Base-by-base conservation (phyloP, 75 land plant genomes). In the Gnetum montanum region DNA sequence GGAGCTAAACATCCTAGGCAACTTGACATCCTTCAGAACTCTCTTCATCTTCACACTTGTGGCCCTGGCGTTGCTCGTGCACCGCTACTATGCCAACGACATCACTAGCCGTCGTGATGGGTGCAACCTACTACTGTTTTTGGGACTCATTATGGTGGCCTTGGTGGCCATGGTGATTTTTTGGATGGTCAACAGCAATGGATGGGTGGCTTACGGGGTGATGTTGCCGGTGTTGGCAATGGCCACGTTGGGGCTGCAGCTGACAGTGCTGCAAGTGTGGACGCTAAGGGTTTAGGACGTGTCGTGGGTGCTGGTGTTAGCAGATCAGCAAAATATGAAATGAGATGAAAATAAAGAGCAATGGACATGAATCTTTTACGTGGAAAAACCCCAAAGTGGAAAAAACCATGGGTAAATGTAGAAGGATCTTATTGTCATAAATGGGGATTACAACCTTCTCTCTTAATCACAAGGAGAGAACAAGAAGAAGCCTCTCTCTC, bases 41-140 rank as follows among this genome's bases (percentile, higher is more conserved):
- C 78, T 88, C 26, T 75, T 83, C 74, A 84, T 88, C 69, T 88
- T 88, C 85, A 70, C 61, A 62, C 74, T 88, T 4, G 83, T 88
- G 26, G 88, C 94, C 4, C 55, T 84, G 0, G 82, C 69, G 6
- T 70, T 88, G 18, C 67, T 88, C 2, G 89, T 84, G 4, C 76
- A 88, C 10, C 76, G 86, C 2, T 77, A 88, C 69, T 88, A 84
- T 65, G 82, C 60, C 18, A 56, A 57, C 3, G 78, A 69, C 0
- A 68, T 25, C 25, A 88, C 94, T 2, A 38, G 72, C 1, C 0
- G 2, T 0, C 2, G 29, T 1, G 26, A 80, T 37, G 61, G 60
- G 4, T 35, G 37, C 43, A 71, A 67, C 55, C 62, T 88, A 27
- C 36, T 75, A 12, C 24, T 49, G 15, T 81, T 52, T 70, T 16